phyloP scores from a whole-genome alignment of 2,329 filamentous ascomycete genomes.

The Leptographium lundbergii region DNA sequence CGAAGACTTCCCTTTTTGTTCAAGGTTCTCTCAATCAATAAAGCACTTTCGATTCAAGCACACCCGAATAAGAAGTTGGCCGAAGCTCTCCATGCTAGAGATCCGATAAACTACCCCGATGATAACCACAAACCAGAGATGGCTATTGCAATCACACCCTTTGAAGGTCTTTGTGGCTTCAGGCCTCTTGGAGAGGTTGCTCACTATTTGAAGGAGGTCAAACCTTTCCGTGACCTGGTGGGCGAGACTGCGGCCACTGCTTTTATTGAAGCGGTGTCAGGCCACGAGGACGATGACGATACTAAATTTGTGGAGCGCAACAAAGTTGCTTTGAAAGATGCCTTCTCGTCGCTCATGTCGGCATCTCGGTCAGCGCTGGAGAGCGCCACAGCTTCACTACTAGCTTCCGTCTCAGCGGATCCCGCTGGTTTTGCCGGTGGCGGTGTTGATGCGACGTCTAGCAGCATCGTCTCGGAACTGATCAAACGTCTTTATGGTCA shows the following conservation, averaged over 20 bases:
- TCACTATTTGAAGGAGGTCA: constrained; percentile 57
- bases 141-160: constrained; percentile 94
- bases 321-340: constrained; percentile 63
- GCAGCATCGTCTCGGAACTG: constrained; percentile 62
- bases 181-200: constrained; percentile 74
- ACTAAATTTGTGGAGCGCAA: constrained; percentile 37
- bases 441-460: constrained; percentile 54
- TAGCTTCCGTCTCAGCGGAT: constrained; percentile 46
- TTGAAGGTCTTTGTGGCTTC: constrained; percentile 94
- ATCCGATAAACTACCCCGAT: constrained; percentile 92
- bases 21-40: constrained; percentile 93
- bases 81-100: constrained; percentile 71
- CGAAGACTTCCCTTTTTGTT: constrained; percentile 88
- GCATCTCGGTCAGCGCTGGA: constrained; percentile 54
- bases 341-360: constrained; percentile 73
- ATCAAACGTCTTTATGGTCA: constrained; percentile 66
- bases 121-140: constrained; percentile 99
- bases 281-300: constrained; percentile 26
- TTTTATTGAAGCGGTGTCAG: constrained; percentile 40
- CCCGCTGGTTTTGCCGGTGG: constrained; percentile 62
- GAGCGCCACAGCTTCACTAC: constrained; percentile 52
- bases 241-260: constrained; percentile 48
- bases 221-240: constrained; percentile 51
- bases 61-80: constrained; percentile 94
- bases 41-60: constrained; percentile 92